These are phyloP conservation scores for Aspergillus texensis DNA, from an alignment of 2,329 filamentous ascomycete genomes.

Conservation along the genomic window DNA sequence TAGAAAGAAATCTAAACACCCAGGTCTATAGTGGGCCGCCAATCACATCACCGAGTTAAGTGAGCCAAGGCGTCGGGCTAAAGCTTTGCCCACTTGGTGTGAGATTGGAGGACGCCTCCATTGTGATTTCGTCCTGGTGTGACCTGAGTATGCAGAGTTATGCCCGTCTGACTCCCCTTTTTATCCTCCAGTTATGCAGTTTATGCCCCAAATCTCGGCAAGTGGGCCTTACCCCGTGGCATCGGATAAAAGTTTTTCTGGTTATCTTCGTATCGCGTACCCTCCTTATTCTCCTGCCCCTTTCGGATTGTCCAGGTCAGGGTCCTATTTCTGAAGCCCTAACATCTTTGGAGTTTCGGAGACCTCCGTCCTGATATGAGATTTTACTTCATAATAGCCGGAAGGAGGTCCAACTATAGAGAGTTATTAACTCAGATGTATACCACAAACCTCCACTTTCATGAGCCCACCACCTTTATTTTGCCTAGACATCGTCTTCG, in stretches of 20 bases:
- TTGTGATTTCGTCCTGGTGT: background rate
- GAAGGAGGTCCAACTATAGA: too few species aligned
- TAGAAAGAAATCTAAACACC: background rate
- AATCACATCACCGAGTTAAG: background rate
- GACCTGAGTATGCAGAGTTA: background rate
- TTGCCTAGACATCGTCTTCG: too few species aligned
- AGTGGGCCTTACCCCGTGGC: background rate
- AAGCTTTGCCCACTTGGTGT: background rate
- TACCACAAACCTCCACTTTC: too few species aligned
- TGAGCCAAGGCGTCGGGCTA: background rate
- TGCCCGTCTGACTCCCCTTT: background rate
- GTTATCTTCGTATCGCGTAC: background rate
- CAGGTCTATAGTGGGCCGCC: background rate
- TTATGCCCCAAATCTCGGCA: background rate
- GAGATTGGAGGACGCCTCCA: background rate
- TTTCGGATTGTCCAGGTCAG: background rate
- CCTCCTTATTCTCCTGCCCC: background rate
- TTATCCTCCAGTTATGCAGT: background rate
- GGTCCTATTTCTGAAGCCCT: background rate
- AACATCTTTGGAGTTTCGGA: background rate
- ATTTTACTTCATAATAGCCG: too few species aligned
- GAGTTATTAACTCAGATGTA: too few species aligned
- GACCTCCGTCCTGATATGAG: too few species aligned
- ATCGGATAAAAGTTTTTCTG: background rate
- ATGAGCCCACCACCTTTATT: too few species aligned